Base-by-base conservation (phyloP, 108 stramenopile species). In the Cyclostephanos tholiformis region DNA sequence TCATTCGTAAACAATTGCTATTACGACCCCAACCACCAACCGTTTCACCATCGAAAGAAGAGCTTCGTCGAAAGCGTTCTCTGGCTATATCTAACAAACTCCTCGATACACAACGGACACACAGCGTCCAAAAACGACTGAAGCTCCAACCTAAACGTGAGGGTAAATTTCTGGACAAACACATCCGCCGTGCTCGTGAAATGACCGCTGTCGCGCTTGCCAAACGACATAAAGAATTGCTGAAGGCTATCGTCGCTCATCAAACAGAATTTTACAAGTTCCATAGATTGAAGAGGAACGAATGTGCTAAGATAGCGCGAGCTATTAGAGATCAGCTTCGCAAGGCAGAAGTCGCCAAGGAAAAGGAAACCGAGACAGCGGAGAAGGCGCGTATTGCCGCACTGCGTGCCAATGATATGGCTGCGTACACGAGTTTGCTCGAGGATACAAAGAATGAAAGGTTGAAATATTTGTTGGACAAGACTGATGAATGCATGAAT, bases 391-490 rank as follows among this genome's bases (percentile, higher is more conserved):
- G 93, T 52, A 63, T 94, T 76, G 93, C 93, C 2, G 93, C 93
- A 7, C 79, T 94, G 65, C 82, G 85, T 55, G 83, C 90, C 20
- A 95, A 95, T 68, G 94, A 95, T 75, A 95, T 95, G 90, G 77
- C 87, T 39, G 94, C 90, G 2, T 95, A 95, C 75, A 90, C 87
- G 11, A 86, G 86, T 38, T 77, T 95, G 2, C 72, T 95, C 20
- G 89, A 92, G 75, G 91, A 91, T 48, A 92, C 90, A 10, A 90
- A 89, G 76, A 92, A 91, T 71, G 94, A 95, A 12, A 86, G 94
- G 64, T 65, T 95, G 20, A 84, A 92, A 70, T 95, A 87, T 63
- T 80, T 95, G 50, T 71, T 91, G 74, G 90, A 92, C 71, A 92
- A 91, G 78, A 95, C 91, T 0, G 94, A 95, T 57, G 83, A 87